Percentiles rank a stretch among this genome's conserved stretches.
phyloP scores from a whole-genome alignment of 768 basidiomycete species.

The Tulasnella sp. region DNA sequence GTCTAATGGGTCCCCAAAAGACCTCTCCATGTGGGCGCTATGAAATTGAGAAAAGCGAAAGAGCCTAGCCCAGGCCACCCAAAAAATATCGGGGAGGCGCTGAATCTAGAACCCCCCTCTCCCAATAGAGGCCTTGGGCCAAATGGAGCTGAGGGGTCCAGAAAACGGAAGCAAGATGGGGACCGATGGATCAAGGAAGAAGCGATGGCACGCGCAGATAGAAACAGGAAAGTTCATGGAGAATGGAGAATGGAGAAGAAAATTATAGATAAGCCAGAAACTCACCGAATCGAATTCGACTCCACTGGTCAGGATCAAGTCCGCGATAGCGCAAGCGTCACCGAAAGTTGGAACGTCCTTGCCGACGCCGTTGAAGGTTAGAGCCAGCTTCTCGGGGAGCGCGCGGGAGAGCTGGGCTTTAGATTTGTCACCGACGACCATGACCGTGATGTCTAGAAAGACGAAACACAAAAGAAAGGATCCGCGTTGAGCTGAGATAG shows the following conservation, averaged over 20 bases:
- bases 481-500: slow-evolving; percentile 51
- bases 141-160: neutral
- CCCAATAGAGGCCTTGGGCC: neutral
- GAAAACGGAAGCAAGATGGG: neutral
- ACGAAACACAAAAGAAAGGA: slow-evolving; percentile 46
- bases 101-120: neutral
- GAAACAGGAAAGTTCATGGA: neutral
- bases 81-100: neutral
- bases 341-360: slow-evolving; percentile 96
- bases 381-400: slow-evolving; percentile 63
- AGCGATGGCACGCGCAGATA: too few relatives aligned
- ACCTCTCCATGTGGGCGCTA: neutral
- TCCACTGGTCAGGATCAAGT: slow-evolving; percentile 83
- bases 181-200: too few relatives aligned
- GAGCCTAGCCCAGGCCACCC: neutral
- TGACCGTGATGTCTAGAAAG: slow-evolving; percentile 55
- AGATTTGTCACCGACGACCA: slow-evolving; percentile 93
- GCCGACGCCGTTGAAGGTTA: slow-evolving; percentile 98
- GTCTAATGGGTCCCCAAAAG: neutral
- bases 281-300: slow-evolving; percentile 79
- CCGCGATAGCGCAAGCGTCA: slow-evolving; percentile 92
- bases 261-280: neutral
- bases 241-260: neutral
- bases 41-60: neutral
- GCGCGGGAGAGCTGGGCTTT: slow-evolving; percentile 85